Base-by-base conservation (phyloP, 345 rosid genomes). In the Noccaea bulbosa region DNA sequence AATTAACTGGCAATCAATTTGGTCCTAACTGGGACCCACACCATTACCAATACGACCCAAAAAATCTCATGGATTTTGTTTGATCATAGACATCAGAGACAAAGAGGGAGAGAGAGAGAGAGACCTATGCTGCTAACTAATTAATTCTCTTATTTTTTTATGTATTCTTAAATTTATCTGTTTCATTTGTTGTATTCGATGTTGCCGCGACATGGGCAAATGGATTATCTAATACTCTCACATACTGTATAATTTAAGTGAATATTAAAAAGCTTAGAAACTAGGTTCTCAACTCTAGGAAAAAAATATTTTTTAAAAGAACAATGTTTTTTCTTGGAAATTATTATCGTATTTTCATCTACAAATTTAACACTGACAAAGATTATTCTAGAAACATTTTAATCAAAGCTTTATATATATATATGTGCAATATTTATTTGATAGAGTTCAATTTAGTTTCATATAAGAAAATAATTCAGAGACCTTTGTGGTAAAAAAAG, bases 1-100 rank as follows among this genome's bases (percentile, higher is more conserved):
- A 78, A 80, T 69, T 69, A 68, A 79, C 90, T 86, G 89, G 84
- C 85, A 84, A 77, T 83, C 93, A 87, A 79, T 70, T 75, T 82
- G 78, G 77, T 74, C 49, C 59, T 6, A 37, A 67, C 7, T 65
- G 80, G 93, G 86, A 54, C 96, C 93, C 81, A 72, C 62, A 37
- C 37, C 38, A 54, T 60, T 68, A 75, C 69, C 48, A 67, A 52
- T 44, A 67, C 39, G 44, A 60, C 46, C 33, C 52, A 65, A 4
- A 68, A 68, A 62, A 53, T 61, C 69, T 37, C 54, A 39, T 24
- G 69, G 60, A 40, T 70, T 78, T 73, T 71, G 54, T 51, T 71
- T 73, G 37, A 65, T 57, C 20, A 24, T 46, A 48, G 43, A 49
- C 57, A 64, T 64, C n/a, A 27, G 34, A 65, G 54, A 24, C 11